Conservation (phyloP, 345 rosid genomes). For the Balakata baccata region DNA sequence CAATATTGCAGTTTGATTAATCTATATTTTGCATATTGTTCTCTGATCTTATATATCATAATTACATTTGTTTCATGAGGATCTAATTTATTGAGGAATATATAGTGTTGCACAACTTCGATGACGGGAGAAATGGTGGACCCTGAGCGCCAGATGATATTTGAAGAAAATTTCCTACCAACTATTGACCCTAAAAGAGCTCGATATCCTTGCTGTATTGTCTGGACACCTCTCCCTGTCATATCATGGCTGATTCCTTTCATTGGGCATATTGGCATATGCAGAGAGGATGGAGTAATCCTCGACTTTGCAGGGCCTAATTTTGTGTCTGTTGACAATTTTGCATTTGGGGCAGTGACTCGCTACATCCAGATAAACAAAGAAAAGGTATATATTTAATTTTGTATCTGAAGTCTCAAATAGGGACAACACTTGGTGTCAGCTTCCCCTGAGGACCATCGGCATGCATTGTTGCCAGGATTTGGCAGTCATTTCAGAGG, state of each 20-base stretch:
- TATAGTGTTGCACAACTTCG: conserved; percentile 7
- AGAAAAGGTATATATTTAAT: conserved; percentile 46
- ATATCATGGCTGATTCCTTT: conserved; percentile 88
- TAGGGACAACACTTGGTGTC: not conserved
- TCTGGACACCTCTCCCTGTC: conserved; percentile 92
- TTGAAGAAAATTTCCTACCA: conserved; percentile 35
- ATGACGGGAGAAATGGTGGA: conserved; percentile 47
- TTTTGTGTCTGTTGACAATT: conserved; percentile 79
- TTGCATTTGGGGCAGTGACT: conserved; percentile 73
- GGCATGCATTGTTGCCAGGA: not conserved
- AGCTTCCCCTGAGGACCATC: not conserved
- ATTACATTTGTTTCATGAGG: conserved; percentile 1
- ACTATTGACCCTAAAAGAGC: conserved; percentile 62
- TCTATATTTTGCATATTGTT: not conserved
- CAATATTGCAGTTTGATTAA: not conserved
- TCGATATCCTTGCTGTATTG: conserved; percentile 80
- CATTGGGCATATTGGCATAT: conserved; percentile 79
- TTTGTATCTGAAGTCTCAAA: not conserved
- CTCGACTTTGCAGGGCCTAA: conserved; percentile 95
- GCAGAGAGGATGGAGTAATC: conserved; percentile 90
- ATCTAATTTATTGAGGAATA: conserved; percentile 9
- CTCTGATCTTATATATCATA: not conserved
- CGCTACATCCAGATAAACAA: conserved; percentile 75
- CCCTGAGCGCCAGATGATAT: conserved; percentile 40
- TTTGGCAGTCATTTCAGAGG: not conserved